phyloP scores from a whole-genome alignment of 2,329 filamentous ascomycete species.

The Cladophialophora yegresii region DNA sequence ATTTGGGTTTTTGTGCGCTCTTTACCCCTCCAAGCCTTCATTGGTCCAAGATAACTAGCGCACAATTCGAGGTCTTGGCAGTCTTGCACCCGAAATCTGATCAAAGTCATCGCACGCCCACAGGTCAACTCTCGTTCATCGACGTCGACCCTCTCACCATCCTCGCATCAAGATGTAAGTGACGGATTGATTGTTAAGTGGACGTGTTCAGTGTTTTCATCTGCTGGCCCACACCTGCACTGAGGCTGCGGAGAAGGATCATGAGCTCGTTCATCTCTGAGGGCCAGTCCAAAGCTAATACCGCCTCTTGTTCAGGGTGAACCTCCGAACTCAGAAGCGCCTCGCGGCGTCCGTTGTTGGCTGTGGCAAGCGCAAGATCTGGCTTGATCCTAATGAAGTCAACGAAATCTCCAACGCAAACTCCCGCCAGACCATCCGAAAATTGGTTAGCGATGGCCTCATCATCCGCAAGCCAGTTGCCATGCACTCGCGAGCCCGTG shows the following conservation, averaged over 20 bases:
- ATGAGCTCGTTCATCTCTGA: neutral
- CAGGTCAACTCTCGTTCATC: slow-evolving; percentile 10
- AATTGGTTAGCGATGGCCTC: slow-evolving; percentile 98
- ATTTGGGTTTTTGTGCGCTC: neutral
- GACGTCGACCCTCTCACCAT: slow-evolving; percentile 16
- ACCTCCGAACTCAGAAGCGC: slow-evolving; percentile 99
- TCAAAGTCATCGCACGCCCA: neutral
- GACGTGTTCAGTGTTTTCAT: neutral
- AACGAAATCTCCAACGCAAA: slow-evolving; percentile 99
- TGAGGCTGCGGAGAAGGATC: neutral
- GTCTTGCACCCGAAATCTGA: neutral
- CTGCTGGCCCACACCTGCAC: neutral
- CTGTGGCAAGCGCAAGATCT: slow-evolving; percentile 99
- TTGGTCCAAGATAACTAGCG: neutral
- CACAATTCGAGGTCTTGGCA: slow-evolving; percentile 1
- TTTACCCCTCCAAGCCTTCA: neutral
- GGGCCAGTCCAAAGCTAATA: slow-evolving; percentile 4
- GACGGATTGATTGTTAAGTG: neutral
- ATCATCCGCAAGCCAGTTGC: slow-evolving; percentile 99
- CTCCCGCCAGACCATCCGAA: slow-evolving; percentile 99
- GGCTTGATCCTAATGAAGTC: slow-evolving; percentile 99
- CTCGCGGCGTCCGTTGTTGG: slow-evolving; percentile 97
- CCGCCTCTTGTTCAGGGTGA: slow-evolving; percentile 63
- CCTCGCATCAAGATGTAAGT: slow-evolving; percentile 35
- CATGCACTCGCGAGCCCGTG: slow-evolving; percentile 98